Base-by-base conservation (phyloP, 2,329 filamentous ascomycete species). In the Clonostachys rosea region DNA sequence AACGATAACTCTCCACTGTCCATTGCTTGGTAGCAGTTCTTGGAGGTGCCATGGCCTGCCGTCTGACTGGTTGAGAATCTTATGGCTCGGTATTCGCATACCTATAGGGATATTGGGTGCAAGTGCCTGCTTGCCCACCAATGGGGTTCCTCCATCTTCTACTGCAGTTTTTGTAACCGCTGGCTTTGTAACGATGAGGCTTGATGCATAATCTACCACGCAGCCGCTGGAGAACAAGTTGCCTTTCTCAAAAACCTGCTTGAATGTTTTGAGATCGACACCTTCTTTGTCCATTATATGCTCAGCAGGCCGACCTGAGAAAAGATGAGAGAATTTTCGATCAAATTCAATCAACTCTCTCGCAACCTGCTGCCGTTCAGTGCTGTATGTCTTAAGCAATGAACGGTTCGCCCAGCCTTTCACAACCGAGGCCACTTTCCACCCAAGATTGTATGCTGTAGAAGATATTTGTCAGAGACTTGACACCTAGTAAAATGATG, bases 281-380 rank as follows among this genome's bases (percentile, higher is more conserved):
- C 82, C 81, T 43, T 76, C 75, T 49, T 76, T 75, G 52, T 85
- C 80, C 64, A 79, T 73, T 20, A 79, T 66, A 47, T 81, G 78
- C 56, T 78, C 82, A 34, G 73, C 79, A 1, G 76, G 81, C n/a
- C 69, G 68, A 2, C 47, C 75, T 0, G 74, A 75, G 59, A 83
- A 84, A 1, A 84, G 66, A 2, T 73, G 66, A 6, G 74, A 76
- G 52, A 83, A 80, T 35, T 68, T 71, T 48, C 78, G 76, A 54
- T 84, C 81, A 50, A 85, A 83, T 7, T 74, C 70, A 50, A 90
- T 89, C 1, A 89, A 73, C 36, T 85, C 77, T 51, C 82, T 71
- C 0, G 86, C 86, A 3, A 88, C 77, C 10, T 68, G 70, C 6
- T 76, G 72, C 6, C 85, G 68, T 54, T 82, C 78, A 3, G 53